Conservation (phyloP, 2,329 filamentous ascomycete species). For the Talaromyces sp. region DNA sequence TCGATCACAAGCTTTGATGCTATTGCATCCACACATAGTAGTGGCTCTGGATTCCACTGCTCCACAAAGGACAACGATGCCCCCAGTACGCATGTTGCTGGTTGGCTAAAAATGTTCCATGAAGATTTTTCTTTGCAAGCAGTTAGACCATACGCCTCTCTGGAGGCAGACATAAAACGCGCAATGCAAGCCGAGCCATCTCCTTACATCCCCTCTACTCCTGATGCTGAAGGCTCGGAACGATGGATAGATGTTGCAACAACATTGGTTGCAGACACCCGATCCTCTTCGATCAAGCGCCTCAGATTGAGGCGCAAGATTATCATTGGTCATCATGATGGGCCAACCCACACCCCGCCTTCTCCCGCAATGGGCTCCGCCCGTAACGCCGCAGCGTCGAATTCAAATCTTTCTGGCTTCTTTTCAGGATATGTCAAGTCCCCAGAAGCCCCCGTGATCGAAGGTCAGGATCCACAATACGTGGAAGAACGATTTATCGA, state of each 20-base stretch:
- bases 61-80: constrained; percentile 44
- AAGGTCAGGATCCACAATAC: constrained; percentile 28
- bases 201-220: constrained; percentile 38
- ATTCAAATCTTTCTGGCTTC: constrained; percentile 31
- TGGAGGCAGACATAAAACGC: constrained; percentile 58
- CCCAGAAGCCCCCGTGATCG: constrained; percentile 16
- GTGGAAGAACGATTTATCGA: constrained; percentile 56
- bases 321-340: constrained; percentile 27
- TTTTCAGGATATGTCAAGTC: constrained; percentile 33
- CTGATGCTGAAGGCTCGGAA: constrained; percentile 38
- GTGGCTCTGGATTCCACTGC: constrained; percentile 38
- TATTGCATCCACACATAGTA: constrained; percentile 48
- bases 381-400: constrained; percentile 27
- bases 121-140: constrained; percentile 63
- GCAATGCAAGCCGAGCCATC: constrained; percentile 61
- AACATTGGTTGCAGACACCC: constrained; percentile 59
- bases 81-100: constrained; percentile 58
- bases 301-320: constrained; percentile 56
- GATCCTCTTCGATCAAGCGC: constrained; percentile 58
- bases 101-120: constrained; percentile 60
- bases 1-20: constrained; percentile 58
- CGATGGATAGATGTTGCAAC: constrained; percentile 62
- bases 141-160: constrained; percentile 55
- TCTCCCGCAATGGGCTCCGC: constrained; percentile 29
- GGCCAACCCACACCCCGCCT: constrained; percentile 21